Percentiles rank a stretch among this genome's conserved stretches.
Conservation (phyloP, 2,329 filamentous ascomycete genomes). For the Neoascochyta sp. region DNA sequence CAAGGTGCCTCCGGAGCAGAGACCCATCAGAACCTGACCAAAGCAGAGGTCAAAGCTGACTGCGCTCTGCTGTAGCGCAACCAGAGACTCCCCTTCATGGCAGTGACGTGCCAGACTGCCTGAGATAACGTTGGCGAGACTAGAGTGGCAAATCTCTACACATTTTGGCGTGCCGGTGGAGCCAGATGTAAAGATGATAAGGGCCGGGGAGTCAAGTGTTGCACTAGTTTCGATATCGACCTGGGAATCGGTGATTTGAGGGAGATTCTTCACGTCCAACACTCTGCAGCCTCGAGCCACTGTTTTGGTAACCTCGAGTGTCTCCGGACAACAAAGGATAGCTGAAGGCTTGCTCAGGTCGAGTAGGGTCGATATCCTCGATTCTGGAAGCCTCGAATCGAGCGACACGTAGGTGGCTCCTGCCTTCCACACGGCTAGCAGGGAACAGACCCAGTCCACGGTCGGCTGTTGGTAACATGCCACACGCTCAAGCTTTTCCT, state of each 20-base stretch:
- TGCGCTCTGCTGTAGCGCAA: slow-evolving; percentile 43
- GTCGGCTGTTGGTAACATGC: slow-evolving; percentile 42
- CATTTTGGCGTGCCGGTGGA: slow-evolving; percentile 56
- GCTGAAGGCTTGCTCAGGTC: neutral
- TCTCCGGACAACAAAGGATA: neutral
- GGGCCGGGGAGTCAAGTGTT: slow-evolving; percentile 42
- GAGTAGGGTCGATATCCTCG: neutral
- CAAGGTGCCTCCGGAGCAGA: slow-evolving; percentile 40
- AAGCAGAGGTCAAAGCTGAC: slow-evolving; percentile 44
- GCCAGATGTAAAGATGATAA: slow-evolving; percentile 57
- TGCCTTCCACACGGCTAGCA: slow-evolving; percentile 42
- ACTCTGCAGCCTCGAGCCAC: too few relatives aligned
- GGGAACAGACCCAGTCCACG: slow-evolving; percentile 34
- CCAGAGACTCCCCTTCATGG: too few relatives aligned
- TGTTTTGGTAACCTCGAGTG: too few relatives aligned
- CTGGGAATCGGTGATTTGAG: neutral
- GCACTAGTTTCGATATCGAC: neutral
- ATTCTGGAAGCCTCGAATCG: slow-evolving; percentile 20
- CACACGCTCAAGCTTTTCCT: slow-evolving; percentile 5
- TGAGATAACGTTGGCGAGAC: slow-evolving; percentile 40
- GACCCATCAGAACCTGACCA: slow-evolving; percentile 41
- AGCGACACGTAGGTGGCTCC: slow-evolving; percentile 39
- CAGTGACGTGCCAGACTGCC: too few relatives aligned
- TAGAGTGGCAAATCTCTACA: slow-evolving; percentile 27
- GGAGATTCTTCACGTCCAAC: neutral